Base-by-base conservation (phyloP, 1,284 basidiomycete genomes). In the Cutaneotrichosporon spelunceum region DNA sequence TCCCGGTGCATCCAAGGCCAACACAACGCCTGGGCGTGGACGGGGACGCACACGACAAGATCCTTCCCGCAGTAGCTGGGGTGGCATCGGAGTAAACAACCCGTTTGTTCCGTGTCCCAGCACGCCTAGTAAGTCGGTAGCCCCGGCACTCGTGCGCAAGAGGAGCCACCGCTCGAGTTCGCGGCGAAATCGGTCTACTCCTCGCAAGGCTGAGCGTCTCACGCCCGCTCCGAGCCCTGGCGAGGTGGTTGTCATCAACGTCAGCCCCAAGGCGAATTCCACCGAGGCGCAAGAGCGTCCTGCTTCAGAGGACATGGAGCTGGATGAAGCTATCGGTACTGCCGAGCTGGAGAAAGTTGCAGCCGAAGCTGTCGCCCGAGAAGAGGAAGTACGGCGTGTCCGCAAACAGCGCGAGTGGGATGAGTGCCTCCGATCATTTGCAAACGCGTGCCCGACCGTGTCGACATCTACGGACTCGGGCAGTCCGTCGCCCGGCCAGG, bases 81-180 rank as follows among this genome's bases (percentile, higher is more conserved):
- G 71, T n/a, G 69, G 71, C 8, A 75, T 77, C 27, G 75, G 75
- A n/a, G 74, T 74, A 11, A 66, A 70, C 54, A 68, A 67, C 42
- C 62, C 63, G 3, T 60, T 68, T 24, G 45, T 62, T 26, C 59
- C 65, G 57, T 59, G 39, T 56, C 44, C 56, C 61, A 57, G 21
- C 55, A 42, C 19, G 19, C 10, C 29, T 23, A 26, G 42, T 42
- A 60, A 55, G 48, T 26, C 48, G 30, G 58, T 61, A 8, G 53
- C 64, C 2, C 62, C 66, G 4, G 59, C 64, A 4, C 57, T 63
- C n/a, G 59, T 61, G 0, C 59, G 64, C 21, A 60, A 66, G 58
- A 60, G 63, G 19, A 62, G 62, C 34, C 60, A 60, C 5, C 60
- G 65, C 11, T 62, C 62, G 8, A 39, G 36, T 19, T 47, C 60